These are phyloP conservation scores for Ehretia macrophylla DNA, from an alignment of 257 asterid species.

Conservation along the genomic window DNA sequence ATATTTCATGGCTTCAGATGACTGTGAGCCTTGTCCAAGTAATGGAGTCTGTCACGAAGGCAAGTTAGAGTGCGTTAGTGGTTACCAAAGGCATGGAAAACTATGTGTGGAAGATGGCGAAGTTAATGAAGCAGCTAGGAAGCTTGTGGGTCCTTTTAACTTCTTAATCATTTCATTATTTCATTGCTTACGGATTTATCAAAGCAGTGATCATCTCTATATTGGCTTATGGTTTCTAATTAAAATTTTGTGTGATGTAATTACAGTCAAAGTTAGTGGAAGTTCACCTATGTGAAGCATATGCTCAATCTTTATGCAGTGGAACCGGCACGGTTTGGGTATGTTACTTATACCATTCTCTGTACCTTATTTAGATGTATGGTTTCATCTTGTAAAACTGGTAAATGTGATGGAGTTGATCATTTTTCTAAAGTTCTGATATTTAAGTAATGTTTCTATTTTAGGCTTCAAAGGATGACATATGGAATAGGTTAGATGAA, in stretches of 20 bases:
- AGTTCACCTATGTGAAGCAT: constrained; percentile 54
- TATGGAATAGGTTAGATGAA: constrained; percentile 41
- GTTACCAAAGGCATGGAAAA: constrained; percentile 59
- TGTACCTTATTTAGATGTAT: neutral
- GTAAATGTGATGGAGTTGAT: neutral
- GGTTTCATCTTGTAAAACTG: no score
- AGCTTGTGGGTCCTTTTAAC: constrained; percentile 44
- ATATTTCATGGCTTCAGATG: constrained; percentile 33
- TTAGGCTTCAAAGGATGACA: constrained; percentile 60
- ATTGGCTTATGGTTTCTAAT: constrained; percentile 17
- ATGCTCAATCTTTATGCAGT: constrained; percentile 60
- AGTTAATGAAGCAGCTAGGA: constrained; percentile 51
- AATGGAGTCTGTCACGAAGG: constrained; percentile 79
- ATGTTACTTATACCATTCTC: constrained; percentile 20
- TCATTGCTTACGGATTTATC: constrained; percentile 10
- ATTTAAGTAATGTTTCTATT: constrained; percentile 4
- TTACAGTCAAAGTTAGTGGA: constrained; percentile 75
- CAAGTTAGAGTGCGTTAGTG: constrained; percentile 60
- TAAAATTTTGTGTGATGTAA: constrained; percentile 16
- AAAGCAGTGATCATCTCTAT: neutral
- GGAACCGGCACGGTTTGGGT: constrained; percentile 80
- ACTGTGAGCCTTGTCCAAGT: constrained; percentile 75
- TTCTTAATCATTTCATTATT: constrained; percentile 3
- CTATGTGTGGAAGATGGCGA: constrained; percentile 72
- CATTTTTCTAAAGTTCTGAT: neutral